A percentile compares a stretch with the other conserved stretches of the same genome.
Evolutionary conservation across 208 protist genomes (phyloP).

Genomic region (Phytomonas sp.): DNA sequence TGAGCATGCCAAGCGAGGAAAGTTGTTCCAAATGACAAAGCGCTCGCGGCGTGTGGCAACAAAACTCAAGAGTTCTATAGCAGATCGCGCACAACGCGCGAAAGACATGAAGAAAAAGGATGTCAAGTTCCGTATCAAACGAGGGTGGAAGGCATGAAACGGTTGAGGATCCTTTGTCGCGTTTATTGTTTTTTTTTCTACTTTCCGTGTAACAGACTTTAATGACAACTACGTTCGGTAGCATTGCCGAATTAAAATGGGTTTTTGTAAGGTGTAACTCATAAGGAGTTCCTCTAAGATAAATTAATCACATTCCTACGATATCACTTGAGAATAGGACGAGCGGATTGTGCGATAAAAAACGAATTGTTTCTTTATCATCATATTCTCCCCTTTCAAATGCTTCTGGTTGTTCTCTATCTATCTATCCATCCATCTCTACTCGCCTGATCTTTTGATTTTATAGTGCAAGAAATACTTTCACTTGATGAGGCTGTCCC

Average conservation of each 20-base stretch:
- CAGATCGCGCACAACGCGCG: constrained; percentile 45
- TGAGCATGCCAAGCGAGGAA: constrained; percentile 83
- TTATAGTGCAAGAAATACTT: not conserved
- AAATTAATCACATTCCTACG: not conserved
- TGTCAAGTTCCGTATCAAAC: constrained; percentile 90
- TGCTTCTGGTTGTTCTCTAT: not conserved
- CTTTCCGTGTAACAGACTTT: constrained; percentile 5
- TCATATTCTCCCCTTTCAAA: not conserved
- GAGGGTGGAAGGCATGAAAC: constrained; percentile 82
- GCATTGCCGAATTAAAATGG: not conserved
- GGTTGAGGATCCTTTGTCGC: not conserved
- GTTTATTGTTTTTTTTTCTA: constrained; percentile 8
- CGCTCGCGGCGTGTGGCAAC: constrained; percentile 74
- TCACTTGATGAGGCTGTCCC: not conserved
- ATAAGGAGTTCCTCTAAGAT: constrained; percentile 6
- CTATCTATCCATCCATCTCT: not conserved
- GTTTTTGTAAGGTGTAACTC: not conserved
- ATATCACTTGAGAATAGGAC: not conserved
- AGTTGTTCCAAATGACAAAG: constrained; percentile 90
- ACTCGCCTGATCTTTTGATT: not conserved
- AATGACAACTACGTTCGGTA: not conserved
- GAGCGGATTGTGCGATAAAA: not conserved
- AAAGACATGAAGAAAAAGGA: constrained; percentile 92
- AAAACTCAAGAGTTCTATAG: constrained; percentile 78
- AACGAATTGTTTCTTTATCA: not conserved